Conservation (phyloP, 768 basidiomycete genomes). For the Hericium alpestre region DNA sequence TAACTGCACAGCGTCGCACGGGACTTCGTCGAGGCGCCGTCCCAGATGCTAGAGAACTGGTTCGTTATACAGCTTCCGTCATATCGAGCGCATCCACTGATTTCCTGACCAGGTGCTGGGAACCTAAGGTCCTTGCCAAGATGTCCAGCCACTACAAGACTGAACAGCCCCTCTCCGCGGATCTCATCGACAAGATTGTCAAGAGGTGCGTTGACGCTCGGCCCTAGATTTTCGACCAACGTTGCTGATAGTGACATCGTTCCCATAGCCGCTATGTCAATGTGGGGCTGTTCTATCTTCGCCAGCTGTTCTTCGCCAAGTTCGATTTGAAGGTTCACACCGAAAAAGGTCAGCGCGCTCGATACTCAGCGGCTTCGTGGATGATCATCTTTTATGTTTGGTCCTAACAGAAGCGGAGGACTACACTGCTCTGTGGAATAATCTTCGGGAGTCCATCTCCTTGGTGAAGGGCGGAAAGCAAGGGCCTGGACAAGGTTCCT, state of each 20-base stretch:
- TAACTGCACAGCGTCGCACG: conserved; percentile 40
- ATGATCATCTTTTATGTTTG: background rate
- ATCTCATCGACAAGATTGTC: conserved; percentile 71
- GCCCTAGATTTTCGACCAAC: background rate
- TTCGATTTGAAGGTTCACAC: conserved; percentile 72
- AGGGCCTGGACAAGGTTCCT: conserved; percentile 62
- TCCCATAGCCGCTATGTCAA: conserved; percentile 51
- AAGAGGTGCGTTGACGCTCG: conserved; percentile 40
- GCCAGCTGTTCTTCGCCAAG: conserved; percentile 77
- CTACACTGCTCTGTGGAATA: conserved; percentile 74
- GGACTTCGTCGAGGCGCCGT: conserved; percentile 85
- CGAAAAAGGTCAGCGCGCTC: conserved; percentile 37
- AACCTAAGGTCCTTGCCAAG: conserved; percentile 59
- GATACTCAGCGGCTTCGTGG: background rate
- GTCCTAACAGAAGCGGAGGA: conserved; percentile 41
- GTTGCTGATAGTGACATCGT: background rate
- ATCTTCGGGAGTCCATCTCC: conserved; percentile 57
- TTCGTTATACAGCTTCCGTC: conserved; percentile 12
- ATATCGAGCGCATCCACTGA: background rate
- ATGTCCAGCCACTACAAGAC: conserved; percentile 80
- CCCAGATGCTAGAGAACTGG: conserved; percentile 93
- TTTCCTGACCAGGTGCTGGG: conserved; percentile 53
- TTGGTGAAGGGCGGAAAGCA: conserved; percentile 52
- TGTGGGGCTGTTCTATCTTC: conserved; percentile 70
- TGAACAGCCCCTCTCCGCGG: conserved; percentile 55